These are phyloP conservation scores for Mesembryanthemum crystallinum DNA, from an alignment of 148 eudicot genomes.

Conservation along the genomic window DNA sequence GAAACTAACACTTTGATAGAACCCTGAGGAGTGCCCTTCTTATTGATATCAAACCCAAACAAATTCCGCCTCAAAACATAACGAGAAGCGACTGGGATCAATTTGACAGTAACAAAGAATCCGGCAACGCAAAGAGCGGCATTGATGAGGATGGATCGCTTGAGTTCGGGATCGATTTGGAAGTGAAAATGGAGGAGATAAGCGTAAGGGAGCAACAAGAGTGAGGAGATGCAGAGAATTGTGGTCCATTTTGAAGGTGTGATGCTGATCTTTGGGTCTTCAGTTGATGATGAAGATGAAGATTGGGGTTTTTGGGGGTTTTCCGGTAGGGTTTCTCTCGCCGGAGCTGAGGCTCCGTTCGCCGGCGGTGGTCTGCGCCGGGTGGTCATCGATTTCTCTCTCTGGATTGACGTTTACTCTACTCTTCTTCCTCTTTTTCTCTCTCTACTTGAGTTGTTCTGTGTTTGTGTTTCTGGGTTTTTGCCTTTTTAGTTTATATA, in stretches of 20 bases:
- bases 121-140: conserved; percentile 55
- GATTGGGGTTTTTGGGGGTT: neutral
- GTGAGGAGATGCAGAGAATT: conserved; percentile 36
- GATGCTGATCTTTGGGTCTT: conserved; percentile 28
- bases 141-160: conserved; percentile 66
- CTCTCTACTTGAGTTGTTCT: neutral
- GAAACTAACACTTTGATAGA: conserved; percentile 65
- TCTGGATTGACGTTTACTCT: conserved; percentile 3
- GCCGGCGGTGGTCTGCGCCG: conserved; percentile 46
- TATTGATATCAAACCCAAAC: conserved; percentile 88
- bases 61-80: conserved; percentile 73
- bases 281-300: neutral
- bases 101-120: conserved; percentile 44
- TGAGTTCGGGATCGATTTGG: conserved; percentile 49
- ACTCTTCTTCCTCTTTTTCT: neutral
- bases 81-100: conserved; percentile 88
- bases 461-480: neutral
- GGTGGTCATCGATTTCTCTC: conserved; percentile 39
- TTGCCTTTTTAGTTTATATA: neutral
- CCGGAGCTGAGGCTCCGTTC: conserved; percentile 17
- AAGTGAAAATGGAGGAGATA: conserved; percentile 56
- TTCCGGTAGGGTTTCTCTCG: conserved; percentile 10
- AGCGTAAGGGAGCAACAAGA: conserved; percentile 60
- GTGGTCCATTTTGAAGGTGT: conserved; percentile 38
- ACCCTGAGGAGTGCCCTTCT: conserved; percentile 86